Evolutionary conservation across 2,329 filamentous ascomycete genomes (phyloP), one percentile per base, ranked within the genome.

Genomic region (Sclerotinia glacialis): DNA sequence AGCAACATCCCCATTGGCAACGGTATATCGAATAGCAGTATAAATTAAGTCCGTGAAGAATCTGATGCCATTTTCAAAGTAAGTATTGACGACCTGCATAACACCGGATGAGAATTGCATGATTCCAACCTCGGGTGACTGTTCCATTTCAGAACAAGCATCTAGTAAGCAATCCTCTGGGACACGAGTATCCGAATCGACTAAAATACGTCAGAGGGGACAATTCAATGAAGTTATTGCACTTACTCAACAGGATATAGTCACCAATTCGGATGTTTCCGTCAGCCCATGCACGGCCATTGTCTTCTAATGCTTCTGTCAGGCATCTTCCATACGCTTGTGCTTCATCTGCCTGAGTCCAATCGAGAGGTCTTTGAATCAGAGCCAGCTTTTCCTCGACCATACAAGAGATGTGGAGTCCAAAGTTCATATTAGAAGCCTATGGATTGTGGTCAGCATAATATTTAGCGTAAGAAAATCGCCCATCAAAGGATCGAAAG

Each of bases 181-280:
- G 2, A 92, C 89, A 77, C 89, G 89, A 40, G 90, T 93, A 77
- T 93, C 90, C 1, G 89, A 92, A 79, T 92, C 89, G 74, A 92
- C 74, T 77, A 52, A 8, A 50, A 7, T 7, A 69, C 21, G 59
- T 74, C 68, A 75, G 69, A 52, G 44, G 59, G 44, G 40, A 37
- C 18, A 21, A 11, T 52, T 26, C 2, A 18, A 40, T 4, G 28
- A 12, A 4, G 18, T 37, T 16, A 12, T n/a, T 26, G 9, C 26
- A 71, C 76, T 70, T 74, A 79, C 77, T 90, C 68, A 93, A 80
- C 42, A 91, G 80, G 68, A 93, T 91, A 77, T 93, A 93, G 78
- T 96, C 92, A 66, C 92, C 92, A 28, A 96, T 82, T 62, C 92
- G 90, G 72, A 96, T 89, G 77, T 95, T 93, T 69, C 92, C 92